Percentiles rank a stretch among this genome's conserved stretches.
phyloP scores from a whole-genome alignment of 164 flowering plant species.

The Cinnamomum micranthum region DNA sequence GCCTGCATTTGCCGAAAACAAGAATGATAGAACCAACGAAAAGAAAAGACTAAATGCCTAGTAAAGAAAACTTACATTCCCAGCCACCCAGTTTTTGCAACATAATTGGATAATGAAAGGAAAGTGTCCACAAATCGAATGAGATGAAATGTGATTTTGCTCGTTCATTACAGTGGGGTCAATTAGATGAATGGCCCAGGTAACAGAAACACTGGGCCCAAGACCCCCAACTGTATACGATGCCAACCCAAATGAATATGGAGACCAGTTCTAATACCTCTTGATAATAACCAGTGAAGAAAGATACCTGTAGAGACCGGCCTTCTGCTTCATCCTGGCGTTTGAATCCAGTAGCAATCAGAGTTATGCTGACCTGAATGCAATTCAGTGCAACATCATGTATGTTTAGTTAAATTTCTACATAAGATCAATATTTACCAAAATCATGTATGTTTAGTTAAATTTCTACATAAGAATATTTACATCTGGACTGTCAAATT shows the following conservation, averaged over 20 bases:
- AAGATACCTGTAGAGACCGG: conserved; percentile 54
- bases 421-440: neutral
- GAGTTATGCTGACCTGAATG: conserved; percentile 72
- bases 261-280: neutral
- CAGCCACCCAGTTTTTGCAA: neutral
- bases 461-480: neutral
- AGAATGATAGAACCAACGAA: neutral
- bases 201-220: neutral
- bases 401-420: neutral
- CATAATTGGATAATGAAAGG: neutral
- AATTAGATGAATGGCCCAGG: neutral
- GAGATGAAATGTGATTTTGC: neutral
- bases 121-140: neutral
- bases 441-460: neutral
- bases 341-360: conserved; percentile 93
- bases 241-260: neutral
- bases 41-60: neutral
- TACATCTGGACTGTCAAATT: neutral
- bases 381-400: neutral
- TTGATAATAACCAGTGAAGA: neutral
- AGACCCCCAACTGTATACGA: neutral
- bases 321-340: conserved; percentile 85
- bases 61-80: neutral
- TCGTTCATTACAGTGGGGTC: neutral
- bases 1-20: conserved; percentile 32